phyloP scores from a whole-genome alignment of 345 rosid genomes.

The Rubroshorea leprosula region DNA sequence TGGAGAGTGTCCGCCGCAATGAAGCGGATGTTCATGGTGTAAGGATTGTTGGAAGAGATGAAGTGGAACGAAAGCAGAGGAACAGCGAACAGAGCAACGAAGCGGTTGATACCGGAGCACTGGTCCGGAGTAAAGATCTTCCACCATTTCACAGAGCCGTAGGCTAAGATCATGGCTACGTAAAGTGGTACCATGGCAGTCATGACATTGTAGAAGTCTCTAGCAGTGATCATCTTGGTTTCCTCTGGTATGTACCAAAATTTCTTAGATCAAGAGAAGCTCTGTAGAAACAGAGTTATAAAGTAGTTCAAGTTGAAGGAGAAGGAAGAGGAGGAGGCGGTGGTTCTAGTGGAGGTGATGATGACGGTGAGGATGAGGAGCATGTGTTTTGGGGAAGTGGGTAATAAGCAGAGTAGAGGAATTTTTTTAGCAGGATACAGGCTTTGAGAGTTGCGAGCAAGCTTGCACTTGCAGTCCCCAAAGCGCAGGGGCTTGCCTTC shows the following conservation, averaged over 20 bases:
- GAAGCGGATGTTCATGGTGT: slow-evolving; percentile 61
- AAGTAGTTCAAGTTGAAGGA: neutral
- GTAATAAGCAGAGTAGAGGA: slow-evolving; percentile 24
- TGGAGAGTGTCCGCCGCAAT: slow-evolving; percentile 71
- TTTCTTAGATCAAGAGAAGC: too few species aligned
- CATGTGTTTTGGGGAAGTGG: slow-evolving; percentile 40
- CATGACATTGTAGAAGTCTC: slow-evolving; percentile 96
- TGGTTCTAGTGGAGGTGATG: slow-evolving; percentile 15
- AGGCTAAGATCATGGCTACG: slow-evolving; percentile 94
- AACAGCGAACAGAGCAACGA: slow-evolving; percentile 96
- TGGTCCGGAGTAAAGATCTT: slow-evolving; percentile 93
- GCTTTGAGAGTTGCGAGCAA: slow-evolving; percentile 54
- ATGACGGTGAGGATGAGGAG: slow-evolving; percentile 22
- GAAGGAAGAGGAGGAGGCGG: slow-evolving; percentile 5
- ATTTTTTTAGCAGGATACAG: slow-evolving; percentile 22
- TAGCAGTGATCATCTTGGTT: slow-evolving; percentile 53
- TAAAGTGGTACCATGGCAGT: slow-evolving; percentile 97
- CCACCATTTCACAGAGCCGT: slow-evolving; percentile 99
- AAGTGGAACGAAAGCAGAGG: slow-evolving; percentile 97
- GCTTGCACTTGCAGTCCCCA: slow-evolving; percentile 50
- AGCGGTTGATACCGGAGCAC: slow-evolving; percentile 97
- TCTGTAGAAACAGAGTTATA: too few species aligned
- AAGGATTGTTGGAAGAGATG: slow-evolving; percentile 60
- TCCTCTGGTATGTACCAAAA: too few species aligned
- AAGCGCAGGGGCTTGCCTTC: slow-evolving; percentile 22